These are phyloP conservation scores for Suillus hirtellus DNA, from an alignment of 768 basidiomycete genomes.

Conservation along the genomic window DNA sequence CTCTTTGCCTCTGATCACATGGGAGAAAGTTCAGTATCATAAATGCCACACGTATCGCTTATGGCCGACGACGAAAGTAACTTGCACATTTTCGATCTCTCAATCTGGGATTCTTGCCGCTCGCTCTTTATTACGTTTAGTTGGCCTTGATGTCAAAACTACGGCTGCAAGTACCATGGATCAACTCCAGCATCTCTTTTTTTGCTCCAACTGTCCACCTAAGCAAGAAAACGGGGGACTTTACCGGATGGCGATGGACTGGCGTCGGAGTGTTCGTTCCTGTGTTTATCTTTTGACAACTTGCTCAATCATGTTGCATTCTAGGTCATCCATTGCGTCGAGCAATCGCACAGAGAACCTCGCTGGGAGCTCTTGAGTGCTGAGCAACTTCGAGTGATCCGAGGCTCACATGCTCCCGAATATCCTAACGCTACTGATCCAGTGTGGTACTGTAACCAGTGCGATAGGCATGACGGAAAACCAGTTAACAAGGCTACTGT, in stretches of 20 bases:
- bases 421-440: neutral
- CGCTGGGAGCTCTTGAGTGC: constrained; percentile 5
- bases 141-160: neutral
- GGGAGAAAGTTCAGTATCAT: neutral
- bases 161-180: neutral
- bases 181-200: neutral
- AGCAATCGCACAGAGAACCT: neutral
- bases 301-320: neutral
- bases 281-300: neutral
- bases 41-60: neutral
- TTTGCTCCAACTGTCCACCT: neutral
- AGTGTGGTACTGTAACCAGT: constrained; percentile 5
- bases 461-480: neutral
- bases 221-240: neutral
- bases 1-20: neutral
- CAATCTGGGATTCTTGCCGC: neutral
- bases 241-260: constrained; percentile 6
- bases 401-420: neutral
- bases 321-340: constrained; percentile 7
- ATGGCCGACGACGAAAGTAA: neutral
- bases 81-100: neutral
- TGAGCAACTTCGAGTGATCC: constrained; percentile 1
- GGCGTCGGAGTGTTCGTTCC: constrained; percentile 1
- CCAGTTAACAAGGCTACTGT: neutral
- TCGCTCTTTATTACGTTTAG: neutral